These are phyloP conservation scores for Pichia exigua DNA, from an alignment of 805 yeast species.

Conservation along the genomic window DNA sequence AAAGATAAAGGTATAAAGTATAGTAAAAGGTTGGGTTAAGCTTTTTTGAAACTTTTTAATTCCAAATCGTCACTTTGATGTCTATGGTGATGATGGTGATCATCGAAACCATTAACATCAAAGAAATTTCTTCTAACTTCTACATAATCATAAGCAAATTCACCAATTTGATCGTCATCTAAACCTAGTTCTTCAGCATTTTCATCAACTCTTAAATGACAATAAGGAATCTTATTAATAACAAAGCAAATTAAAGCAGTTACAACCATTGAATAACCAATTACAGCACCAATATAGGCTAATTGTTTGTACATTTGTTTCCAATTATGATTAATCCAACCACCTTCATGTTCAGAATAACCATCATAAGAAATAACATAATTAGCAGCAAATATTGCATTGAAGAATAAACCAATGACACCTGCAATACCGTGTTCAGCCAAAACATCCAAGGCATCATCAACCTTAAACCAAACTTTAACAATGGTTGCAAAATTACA, in stretches of 20 bases:
- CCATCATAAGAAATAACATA: slow-evolving; percentile 91
- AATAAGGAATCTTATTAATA: slow-evolving; percentile 72
- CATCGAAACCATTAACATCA: slow-evolving; percentile 26
- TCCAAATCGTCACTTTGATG: neutral
- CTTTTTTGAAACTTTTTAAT: neutral
- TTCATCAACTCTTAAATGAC: slow-evolving; percentile 71
- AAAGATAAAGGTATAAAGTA: too few relatives aligned
- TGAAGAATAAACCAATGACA: slow-evolving; percentile 79
- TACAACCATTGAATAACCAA: slow-evolving; percentile 68
- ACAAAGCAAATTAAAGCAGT: slow-evolving; percentile 71
- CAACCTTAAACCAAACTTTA: slow-evolving; percentile 73
- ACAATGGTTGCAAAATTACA: slow-evolving; percentile 89
- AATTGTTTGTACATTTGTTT: slow-evolving; percentile 87
- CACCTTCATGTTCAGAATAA: slow-evolving; percentile 75
- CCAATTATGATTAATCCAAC: slow-evolving; percentile 88
- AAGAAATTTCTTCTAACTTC: slow-evolving; percentile 91
- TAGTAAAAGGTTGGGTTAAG: too few relatives aligned
- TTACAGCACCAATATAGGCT: slow-evolving; percentile 68
- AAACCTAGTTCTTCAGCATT: slow-evolving; percentile 83
- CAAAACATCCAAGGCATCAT: slow-evolving; percentile 88
- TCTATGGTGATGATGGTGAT: neutral
- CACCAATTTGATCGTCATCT: slow-evolving; percentile 97
- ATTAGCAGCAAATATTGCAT: slow-evolving; percentile 79
- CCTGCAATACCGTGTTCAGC: slow-evolving; percentile 99
- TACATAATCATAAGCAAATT: slow-evolving; percentile 96